Conservation (phyloP, 805 yeast species). For the Ogataea sp. region DNA sequence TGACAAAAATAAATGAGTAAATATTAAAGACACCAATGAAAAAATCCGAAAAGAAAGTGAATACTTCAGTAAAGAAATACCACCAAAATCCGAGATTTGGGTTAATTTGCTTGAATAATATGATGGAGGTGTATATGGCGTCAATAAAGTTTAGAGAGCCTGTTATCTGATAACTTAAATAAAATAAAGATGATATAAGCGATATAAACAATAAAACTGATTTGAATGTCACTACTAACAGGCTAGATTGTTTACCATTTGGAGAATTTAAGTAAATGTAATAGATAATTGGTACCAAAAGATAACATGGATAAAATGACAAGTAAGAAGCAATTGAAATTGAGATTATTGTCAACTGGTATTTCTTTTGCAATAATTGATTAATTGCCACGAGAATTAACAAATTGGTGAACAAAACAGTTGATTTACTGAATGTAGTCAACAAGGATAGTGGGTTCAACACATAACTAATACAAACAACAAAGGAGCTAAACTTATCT, state of each 20-base stretch:
- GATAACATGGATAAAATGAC: slow-evolving; percentile 51
- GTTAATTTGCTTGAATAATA: slow-evolving; percentile 59
- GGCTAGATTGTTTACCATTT: background rate
- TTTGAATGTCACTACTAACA: slow-evolving; percentile 11
- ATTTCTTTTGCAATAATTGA: slow-evolving; percentile 33
- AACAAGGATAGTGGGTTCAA: slow-evolving; percentile 76
- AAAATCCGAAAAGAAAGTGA: slow-evolving; percentile 78
- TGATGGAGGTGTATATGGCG: slow-evolving; percentile 47
- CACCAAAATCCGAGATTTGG: slow-evolving; percentile 98
- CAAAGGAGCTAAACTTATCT: slow-evolving; percentile 10
- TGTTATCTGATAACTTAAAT: slow-evolving; percentile 31
- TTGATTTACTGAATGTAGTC: slow-evolving; percentile 61
- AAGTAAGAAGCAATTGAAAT: slow-evolving; percentile 61
- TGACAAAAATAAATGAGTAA: slow-evolving; percentile 53
- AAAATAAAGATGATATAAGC: slow-evolving; percentile 21
- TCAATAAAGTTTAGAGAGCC: slow-evolving; percentile 38
- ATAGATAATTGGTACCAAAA: slow-evolving; percentile 50
- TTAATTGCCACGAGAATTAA: slow-evolving; percentile 40
- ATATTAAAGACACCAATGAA: slow-evolving; percentile 79
- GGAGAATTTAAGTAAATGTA: slow-evolving; percentile 4
- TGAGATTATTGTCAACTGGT: slow-evolving; percentile 36
- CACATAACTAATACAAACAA: slow-evolving; percentile 44
- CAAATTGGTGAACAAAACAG: slow-evolving; percentile 54
- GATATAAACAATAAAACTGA: slow-evolving; percentile 20
- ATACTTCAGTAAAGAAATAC: slow-evolving; percentile 95